Conservation (phyloP, 1,284 basidiomycete species). For the Megacollybia platyphylla region DNA sequence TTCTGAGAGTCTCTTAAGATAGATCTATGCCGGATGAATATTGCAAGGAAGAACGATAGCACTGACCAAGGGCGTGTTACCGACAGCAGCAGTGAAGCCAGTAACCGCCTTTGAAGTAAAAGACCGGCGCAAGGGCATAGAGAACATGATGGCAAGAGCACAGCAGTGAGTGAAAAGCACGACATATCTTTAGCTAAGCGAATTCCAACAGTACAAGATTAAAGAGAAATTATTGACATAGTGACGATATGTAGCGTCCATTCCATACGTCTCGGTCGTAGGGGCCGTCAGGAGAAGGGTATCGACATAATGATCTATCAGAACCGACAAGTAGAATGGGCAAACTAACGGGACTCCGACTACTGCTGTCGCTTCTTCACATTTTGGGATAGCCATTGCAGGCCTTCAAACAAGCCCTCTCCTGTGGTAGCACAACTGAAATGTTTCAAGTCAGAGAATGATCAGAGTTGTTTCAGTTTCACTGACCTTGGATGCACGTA, state of each 20-base stretch:
- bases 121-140: constrained; percentile 17
- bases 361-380: constrained; percentile 80
- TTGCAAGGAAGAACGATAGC: neutral
- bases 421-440: constrained; percentile 88
- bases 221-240: constrained; percentile 1
- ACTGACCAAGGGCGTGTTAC: constrained; percentile 87
- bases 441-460: neutral
- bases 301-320: constrained; percentile 13
- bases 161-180: constrained; percentile 1
- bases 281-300: constrained; percentile 20
- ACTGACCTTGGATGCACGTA: constrained; percentile 94
- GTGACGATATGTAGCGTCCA: constrained; percentile 11
- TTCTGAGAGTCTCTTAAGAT: constrained; percentile 76
- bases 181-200: neutral
- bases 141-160: constrained; percentile 1
- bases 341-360: constrained; percentile 16
- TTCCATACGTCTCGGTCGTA: constrained; percentile 14
- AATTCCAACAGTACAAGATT: neutral
- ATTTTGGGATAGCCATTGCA: constrained; percentile 94
- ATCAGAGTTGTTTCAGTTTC: neutral
- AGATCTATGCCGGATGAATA: constrained; percentile 43
- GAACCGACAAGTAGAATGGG: constrained; percentile 8
- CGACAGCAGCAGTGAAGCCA: constrained; percentile 84
- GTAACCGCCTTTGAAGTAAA: constrained; percentile 50
- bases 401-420: constrained; percentile 89